A percentile compares a stretch with the other conserved stretches of the same genome.
Conservation (phyloP, 108 stramenopile genomes). For the Pseudonitzschia delicatissima region DNA sequence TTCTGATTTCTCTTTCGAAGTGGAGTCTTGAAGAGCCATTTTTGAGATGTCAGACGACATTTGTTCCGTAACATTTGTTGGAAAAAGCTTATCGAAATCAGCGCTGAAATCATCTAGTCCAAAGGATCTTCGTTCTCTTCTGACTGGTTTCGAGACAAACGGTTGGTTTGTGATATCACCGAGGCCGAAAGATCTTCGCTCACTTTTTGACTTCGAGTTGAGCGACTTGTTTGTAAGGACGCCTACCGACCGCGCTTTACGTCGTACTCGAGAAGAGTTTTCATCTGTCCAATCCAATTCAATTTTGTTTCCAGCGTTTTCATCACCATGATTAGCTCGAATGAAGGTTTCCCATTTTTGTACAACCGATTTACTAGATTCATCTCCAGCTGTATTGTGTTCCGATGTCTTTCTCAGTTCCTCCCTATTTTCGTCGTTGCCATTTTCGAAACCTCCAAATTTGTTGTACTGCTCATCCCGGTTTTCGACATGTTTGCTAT, state of each 20-base stretch:
- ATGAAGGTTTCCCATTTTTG: constrained; percentile 8
- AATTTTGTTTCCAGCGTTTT: not conserved
- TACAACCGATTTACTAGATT: not conserved
- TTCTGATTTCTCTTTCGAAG: no score
- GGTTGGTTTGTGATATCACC: not conserved
- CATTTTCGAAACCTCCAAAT: not conserved
- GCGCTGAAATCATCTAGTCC: not conserved
- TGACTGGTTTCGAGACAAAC: not conserved
- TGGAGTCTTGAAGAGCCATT: not conserved
- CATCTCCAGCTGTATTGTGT: not conserved
- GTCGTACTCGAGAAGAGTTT: not conserved
- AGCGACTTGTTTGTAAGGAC: not conserved
- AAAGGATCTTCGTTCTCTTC: not conserved
- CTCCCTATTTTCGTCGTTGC: not conserved
- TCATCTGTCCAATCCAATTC: not conserved
- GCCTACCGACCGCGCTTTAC: not conserved
- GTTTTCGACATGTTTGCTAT: not conserved
- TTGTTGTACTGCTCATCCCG: not conserved
- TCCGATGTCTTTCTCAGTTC: not conserved
- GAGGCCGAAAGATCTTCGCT: not conserved
- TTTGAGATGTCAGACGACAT: not conserved
- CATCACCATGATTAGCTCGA: not conserved
- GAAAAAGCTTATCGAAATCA: not conserved
- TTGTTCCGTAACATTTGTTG: no score
- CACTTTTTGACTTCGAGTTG: not conserved